Evolutionary conservation across 257 asterid genomes (phyloP).

Genomic region (Leonotis leonurus): DNA sequence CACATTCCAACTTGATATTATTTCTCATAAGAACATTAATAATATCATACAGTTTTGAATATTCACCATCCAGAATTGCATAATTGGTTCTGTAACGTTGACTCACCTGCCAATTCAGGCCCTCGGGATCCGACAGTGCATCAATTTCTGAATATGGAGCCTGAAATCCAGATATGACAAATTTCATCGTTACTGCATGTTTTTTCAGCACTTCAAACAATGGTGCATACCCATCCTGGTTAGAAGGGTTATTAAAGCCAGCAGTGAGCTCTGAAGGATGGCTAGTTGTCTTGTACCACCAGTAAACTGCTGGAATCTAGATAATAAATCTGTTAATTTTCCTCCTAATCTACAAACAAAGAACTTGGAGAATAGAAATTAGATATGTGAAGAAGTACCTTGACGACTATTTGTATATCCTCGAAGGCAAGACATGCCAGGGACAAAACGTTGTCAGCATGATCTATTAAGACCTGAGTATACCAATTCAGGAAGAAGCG

Average conservation of each 20-base stretch:
- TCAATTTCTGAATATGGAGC: constrained; percentile 34
- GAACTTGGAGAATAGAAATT: neutral
- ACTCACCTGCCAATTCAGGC: constrained; percentile 67
- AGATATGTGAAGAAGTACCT: constrained; percentile 32
- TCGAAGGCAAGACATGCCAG: constrained; percentile 58
- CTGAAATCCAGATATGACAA: constrained; percentile 35
- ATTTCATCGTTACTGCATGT: constrained; percentile 39
- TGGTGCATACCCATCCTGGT: constrained; percentile 57
- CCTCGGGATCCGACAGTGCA: constrained; percentile 52
- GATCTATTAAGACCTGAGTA: constrained; percentile 47
- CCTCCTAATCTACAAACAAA: neutral
- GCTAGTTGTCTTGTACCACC: constrained; percentile 75
- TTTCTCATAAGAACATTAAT: neutral
- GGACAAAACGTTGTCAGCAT: constrained; percentile 53
- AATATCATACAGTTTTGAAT: neutral
- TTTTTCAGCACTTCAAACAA: constrained; percentile 50
- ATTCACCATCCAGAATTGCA: neutral
- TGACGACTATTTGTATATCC: constrained; percentile 45
- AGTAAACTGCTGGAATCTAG: constrained; percentile 59
- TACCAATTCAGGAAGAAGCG: constrained; percentile 69
- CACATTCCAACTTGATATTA: neutral
- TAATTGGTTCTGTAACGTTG: neutral
- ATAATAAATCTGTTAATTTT: constrained; percentile 8
- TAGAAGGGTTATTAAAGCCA: constrained; percentile 54
- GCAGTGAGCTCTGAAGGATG: constrained; percentile 81